phyloP scores from a whole-genome alignment of 164 flowering plant genomes.

The Umbellularia californica region DNA sequence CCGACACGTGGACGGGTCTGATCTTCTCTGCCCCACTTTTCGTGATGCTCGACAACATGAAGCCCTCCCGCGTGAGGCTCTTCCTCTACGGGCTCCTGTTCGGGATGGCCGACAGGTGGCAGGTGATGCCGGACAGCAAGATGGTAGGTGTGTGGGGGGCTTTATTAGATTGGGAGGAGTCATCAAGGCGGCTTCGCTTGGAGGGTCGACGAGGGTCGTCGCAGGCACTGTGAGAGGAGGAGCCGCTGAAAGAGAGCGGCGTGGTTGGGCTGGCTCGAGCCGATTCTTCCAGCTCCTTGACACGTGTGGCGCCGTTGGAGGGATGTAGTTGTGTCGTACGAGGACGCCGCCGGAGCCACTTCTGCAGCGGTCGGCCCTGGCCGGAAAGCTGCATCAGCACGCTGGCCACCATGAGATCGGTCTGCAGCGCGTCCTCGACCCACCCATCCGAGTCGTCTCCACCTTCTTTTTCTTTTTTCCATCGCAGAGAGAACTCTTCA shows the following conservation, averaged over 20 bases:
- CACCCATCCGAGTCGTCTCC: slow-evolving; percentile 26
- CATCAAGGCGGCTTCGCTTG: background rate
- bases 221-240: slow-evolving; percentile 27
- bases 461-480: background rate
- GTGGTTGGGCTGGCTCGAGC: slow-evolving; percentile 51
- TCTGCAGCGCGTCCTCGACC: slow-evolving; percentile 29
- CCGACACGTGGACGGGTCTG: slow-evolving; percentile 74
- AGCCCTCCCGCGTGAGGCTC: slow-evolving; percentile 63
- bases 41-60: slow-evolving; percentile 84
- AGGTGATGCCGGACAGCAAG: slow-evolving; percentile 79
- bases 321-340: slow-evolving; percentile 28
- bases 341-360: slow-evolving; percentile 45
- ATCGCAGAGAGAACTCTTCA: background rate
- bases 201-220: slow-evolving; percentile 16
- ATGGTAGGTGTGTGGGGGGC: slow-evolving; percentile 48
- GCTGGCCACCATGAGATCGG: slow-evolving; percentile 30
- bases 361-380: slow-evolving; percentile 12
- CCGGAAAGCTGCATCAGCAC: slow-evolving; percentile 24
- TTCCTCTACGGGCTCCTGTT: slow-evolving; percentile 72
- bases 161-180: background rate
- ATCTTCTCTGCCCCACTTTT: slow-evolving; percentile 92
- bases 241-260: slow-evolving; percentile 62
- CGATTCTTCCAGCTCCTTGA: slow-evolving; percentile 16
- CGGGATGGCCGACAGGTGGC: slow-evolving; percentile 95
- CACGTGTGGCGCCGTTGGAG: background rate